These are phyloP conservation scores for Suillus alpinus DNA, from an alignment of 768 basidiomycete genomes.

Conservation along the genomic window DNA sequence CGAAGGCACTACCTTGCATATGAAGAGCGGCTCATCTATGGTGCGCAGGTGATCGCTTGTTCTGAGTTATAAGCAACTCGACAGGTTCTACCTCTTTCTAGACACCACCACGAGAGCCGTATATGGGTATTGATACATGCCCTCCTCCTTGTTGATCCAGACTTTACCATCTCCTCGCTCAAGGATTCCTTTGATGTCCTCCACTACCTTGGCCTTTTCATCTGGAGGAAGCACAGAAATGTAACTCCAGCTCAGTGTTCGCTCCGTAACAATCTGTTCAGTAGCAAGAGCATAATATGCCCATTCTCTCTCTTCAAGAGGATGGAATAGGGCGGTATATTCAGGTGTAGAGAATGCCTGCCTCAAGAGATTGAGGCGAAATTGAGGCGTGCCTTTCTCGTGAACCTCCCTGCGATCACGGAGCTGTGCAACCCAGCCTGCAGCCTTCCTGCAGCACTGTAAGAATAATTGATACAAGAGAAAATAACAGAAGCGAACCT, in stretches of 20 bases:
- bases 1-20: no score
- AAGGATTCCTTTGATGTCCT: slow-evolving; percentile 54
- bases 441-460: slow-evolving; percentile 41
- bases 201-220: slow-evolving; percentile 50
- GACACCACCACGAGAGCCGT: slow-evolving; percentile 59
- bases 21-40: no score
- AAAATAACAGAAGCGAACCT: slow-evolving; percentile 36
- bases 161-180: slow-evolving; percentile 57
- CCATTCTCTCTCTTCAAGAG: slow-evolving; percentile 56
- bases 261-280: slow-evolving; percentile 54
- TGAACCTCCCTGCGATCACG: slow-evolving; percentile 67
- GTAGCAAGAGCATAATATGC: slow-evolving; percentile 50
- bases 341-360: slow-evolving; percentile 58
- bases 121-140: slow-evolving; percentile 81
- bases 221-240: slow-evolving; percentile 60
- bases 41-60: no score
- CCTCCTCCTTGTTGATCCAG: slow-evolving; percentile 77
- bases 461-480: not conserved
- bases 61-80: not conserved
- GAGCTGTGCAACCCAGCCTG: slow-evolving; percentile 70
- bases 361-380: slow-evolving; percentile 73
- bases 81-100: slow-evolving; percentile 35
- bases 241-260: slow-evolving; percentile 84
- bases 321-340: slow-evolving; percentile 59
- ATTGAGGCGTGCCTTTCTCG: slow-evolving; percentile 79